Evolutionary conservation across 1,284 basidiomycete species (phyloP).

Genomic region (Megacollybia platyphylla): DNA sequence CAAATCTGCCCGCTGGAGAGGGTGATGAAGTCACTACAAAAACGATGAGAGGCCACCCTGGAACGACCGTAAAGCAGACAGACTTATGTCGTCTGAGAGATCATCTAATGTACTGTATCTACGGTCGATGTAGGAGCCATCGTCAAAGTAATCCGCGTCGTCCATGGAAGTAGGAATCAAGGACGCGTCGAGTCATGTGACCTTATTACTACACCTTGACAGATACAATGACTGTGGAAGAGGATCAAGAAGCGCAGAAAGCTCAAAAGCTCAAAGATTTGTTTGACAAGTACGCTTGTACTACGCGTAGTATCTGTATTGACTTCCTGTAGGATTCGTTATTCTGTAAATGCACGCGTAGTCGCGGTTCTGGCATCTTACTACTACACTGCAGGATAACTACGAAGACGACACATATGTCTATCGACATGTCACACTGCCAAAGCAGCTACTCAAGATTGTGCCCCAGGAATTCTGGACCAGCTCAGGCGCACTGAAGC

Average conservation of each 20-base stretch:
- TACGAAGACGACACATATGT: background rate
- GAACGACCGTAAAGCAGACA: conserved; percentile 27
- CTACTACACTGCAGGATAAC: background rate
- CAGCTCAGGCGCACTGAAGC: conserved; percentile 69
- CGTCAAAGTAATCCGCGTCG: background rate
- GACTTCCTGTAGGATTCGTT: conserved; percentile 8
- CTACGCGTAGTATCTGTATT: background rate
- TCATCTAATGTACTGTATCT: conserved; percentile 1
- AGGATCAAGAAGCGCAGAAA: conserved; percentile 4
- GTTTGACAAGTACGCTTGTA: conserved; percentile 7
- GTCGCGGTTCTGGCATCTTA: background rate
- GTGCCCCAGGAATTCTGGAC: conserved; percentile 7
- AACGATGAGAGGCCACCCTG: conserved; percentile 6
- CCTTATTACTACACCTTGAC: too few species aligned
- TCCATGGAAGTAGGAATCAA: background rate
- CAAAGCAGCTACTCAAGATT: conserved; percentile 60
- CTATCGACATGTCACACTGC: conserved; percentile 87
- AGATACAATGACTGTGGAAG: conserved; percentile 3
- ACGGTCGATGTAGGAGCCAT: background rate
- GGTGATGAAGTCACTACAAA: conserved; percentile 25
- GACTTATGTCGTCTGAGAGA: conserved; percentile 25
- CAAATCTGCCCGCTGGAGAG: conserved; percentile 17
- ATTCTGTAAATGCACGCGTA: conserved; percentile 5
- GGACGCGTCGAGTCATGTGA: background rate
- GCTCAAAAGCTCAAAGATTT: conserved; percentile 9